Base-by-base conservation (phyloP, 768 basidiomycete species). In the Tricholoma bakamatsutake region DNA sequence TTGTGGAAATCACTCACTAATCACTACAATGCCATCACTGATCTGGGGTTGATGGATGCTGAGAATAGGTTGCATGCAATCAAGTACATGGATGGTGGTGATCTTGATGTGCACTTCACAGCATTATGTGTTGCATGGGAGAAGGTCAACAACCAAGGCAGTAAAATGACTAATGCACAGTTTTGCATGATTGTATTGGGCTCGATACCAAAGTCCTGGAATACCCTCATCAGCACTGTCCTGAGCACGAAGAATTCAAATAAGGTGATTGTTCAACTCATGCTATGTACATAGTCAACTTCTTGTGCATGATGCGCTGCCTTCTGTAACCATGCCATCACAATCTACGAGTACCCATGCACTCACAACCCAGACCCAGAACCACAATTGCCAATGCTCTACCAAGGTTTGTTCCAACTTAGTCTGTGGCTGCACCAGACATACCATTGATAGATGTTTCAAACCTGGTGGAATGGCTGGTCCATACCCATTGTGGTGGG, bases 401-500 rank as follows among this genome's bases (percentile, higher is more conserved):
- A 42, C 4, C 35, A 4, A 56, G 13, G 45, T 50, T 46, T 59
- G 58, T 30, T n/a, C 49, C n/a, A 57, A 54, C 21, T 42, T 46
- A 21, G 21, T 27, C 2, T 62, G 62, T 24, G 47, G 53, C 5
- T 52, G 56, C 31, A 50, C 33, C 2, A 59, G 62, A 11, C 62
- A 63, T 34, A 15, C 49, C 9, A 51, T 59, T 18, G 50, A 56
- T 3, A 52, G 58, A 6, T 63, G 62, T 48, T 63, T 59, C 51
- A 30, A 54, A 40, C 33, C 46, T 30, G 62, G 62, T 11, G 62
- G 62, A 43, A 63, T 58, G 47, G 62, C 53, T 5, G 59, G 62
- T 2, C 59, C 61, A 46, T 63, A 57, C 27, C 59, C 62, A 3
- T 50, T 48, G 3, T 57, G 59, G 57, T 61, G 54, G 55, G 54